Evolutionary conservation across 164 flowering plant species (phyloP), one percentile per base, ranked within the genome.

Genomic region (Magnolia sinica): DNA sequence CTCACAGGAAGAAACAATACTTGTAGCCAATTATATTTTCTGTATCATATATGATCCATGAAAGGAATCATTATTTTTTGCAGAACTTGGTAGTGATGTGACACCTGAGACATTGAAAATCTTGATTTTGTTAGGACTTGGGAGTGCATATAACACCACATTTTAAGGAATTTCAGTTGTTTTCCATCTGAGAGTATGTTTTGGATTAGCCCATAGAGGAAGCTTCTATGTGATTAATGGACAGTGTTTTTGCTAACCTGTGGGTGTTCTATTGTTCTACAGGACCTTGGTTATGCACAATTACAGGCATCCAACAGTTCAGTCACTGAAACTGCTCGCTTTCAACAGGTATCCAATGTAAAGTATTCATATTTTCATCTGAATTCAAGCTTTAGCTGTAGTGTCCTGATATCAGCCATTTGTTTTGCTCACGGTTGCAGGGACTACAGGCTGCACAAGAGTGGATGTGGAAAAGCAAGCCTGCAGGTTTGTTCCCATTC

Each of bases 391-490:
- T 0, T 45, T 51, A 29, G 45, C n/a, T 72, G 10, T 61, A 31
- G 8, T 64, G 29, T 64, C 3, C 55, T 14, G 0, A 64, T 76
- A 61, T 77, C 70, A 63, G 4, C 51, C 68, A 45, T 31, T 55
- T 19, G 31, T 78, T 59, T 4, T 18, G 55, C 51, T 70, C 64
- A 73, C 61, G 79, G 31, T 50, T 79, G 51, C 80, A 91, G 92
- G 93, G 91, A 14, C 73, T 80, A 73, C 89, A 81, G 74, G 80
- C 89, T 71, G 61, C 90, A 64, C 98, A 92, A 78, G 93, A 91
- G 20, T 90, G 91, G 92, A 89, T 87, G 88, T 89, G 94, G 95
- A 91, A 91, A 82, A 88, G 83, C 77, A 92, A 87, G 74, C 83
- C 90, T 73, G 76, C 90, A 86, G 98, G 96, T 89, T 81, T 76